Percentiles rank a stretch among this genome's conserved stretches.
These are phyloP conservation scores for Arctium minus DNA, from an alignment of 129 eudicot species.

Conservation along the genomic window DNA sequence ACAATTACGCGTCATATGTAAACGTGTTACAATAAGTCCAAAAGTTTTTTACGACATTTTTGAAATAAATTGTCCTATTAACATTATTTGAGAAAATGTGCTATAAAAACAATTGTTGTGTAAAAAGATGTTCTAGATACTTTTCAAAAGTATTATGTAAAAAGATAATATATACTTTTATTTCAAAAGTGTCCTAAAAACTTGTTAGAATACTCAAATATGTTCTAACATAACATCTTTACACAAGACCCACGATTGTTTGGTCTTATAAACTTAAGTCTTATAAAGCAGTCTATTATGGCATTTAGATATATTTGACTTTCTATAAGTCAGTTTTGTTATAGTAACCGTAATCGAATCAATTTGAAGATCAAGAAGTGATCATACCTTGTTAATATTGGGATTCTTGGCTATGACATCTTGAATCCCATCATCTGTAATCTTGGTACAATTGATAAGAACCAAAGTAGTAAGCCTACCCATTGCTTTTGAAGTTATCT, in stretches of 20 bases:
- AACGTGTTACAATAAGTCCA: neutral
- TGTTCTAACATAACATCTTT: no score
- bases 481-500: constrained; percentile 47
- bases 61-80: neutral
- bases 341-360: neutral
- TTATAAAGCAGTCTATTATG: neutral
- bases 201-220: no score
- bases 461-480: constrained; percentile 56
- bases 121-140: no score
- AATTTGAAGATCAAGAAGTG: neutral
- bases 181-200: neutral
- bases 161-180: no score
- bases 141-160: no score
- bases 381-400: constrained; percentile 47
- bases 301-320: neutral
- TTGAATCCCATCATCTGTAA: constrained; percentile 64
- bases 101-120: neutral
- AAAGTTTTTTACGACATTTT: neutral
- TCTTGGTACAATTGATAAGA: constrained; percentile 49
- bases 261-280: neutral
- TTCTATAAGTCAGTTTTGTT: neutral
- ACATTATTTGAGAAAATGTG: neutral
- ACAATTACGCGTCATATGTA: no score
- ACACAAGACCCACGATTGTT: neutral
- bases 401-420: constrained; percentile 50